Percentiles rank a stretch among this genome's conserved stretches.
phyloP scores from a whole-genome alignment of 768 basidiomycete species.

The Tulasnella sp. region DNA sequence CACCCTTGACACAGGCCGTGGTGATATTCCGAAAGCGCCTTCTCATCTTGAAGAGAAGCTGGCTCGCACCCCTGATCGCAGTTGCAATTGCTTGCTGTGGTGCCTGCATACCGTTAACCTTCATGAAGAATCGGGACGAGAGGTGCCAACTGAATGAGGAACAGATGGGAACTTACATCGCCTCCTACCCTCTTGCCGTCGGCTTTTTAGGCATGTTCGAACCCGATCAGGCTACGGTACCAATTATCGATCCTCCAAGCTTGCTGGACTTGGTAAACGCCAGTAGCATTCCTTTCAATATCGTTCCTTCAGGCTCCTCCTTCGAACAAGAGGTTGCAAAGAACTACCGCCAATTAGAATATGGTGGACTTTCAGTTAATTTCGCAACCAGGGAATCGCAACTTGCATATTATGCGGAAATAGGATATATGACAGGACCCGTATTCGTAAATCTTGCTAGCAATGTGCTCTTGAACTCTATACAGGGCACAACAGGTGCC shows the following conservation, averaged over 20 bases:
- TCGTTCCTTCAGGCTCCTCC: too few relatives aligned
- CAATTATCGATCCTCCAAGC: too few relatives aligned
- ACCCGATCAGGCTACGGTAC: too few relatives aligned
- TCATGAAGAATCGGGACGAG: slow-evolving; percentile 39
- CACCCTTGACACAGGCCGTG: slow-evolving; percentile 49
- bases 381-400: slow-evolving; percentile 36
- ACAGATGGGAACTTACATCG: too few relatives aligned
- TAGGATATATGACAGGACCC: slow-evolving; percentile 45
- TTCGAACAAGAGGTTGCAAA: slow-evolving; percentile 37
- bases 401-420: slow-evolving; percentile 57
- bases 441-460: slow-evolving; percentile 53
- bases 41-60: slow-evolving; percentile 50
- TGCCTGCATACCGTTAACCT: slow-evolving; percentile 53
- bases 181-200: too few relatives aligned
- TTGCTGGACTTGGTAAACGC: too few relatives aligned
- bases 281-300: too few relatives aligned
- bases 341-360: slow-evolving; percentile 40
- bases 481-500: slow-evolving; percentile 39
- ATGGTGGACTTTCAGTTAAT: slow-evolving; percentile 60
- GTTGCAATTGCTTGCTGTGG: slow-evolving; percentile 47
- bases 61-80: slow-evolving; percentile 47
- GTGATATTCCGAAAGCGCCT: slow-evolving; percentile 63
- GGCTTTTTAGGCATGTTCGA: too few relatives aligned
- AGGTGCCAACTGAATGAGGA: slow-evolving; percentile 39
- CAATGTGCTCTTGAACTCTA: slow-evolving; percentile 53